These are phyloP conservation scores for Linum usitatissimum DNA, from an alignment of 345 rosid genomes.

Conservation along the genomic window DNA sequence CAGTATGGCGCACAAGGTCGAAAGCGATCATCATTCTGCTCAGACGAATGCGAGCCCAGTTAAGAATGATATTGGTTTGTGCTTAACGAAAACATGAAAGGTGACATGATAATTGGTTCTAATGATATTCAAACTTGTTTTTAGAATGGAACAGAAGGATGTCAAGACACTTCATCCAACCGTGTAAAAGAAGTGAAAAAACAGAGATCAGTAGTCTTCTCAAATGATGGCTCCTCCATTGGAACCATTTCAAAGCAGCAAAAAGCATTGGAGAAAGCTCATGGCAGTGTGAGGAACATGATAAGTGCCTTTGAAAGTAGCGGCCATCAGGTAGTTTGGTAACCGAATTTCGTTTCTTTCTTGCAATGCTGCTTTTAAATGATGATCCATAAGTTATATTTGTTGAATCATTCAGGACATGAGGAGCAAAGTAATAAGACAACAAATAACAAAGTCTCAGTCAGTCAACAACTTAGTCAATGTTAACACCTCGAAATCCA, in stretches of 20 bases:
- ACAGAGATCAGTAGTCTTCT: constrained; percentile 10
- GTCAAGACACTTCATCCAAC: constrained; percentile 15
- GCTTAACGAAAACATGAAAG: background rate
- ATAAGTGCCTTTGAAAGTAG: constrained; percentile 62
- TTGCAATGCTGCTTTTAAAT: constrained; percentile 1
- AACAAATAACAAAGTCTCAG: constrained; percentile 24
- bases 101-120: constrained; percentile 16
- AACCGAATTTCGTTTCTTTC: constrained; percentile 1
- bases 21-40: constrained; percentile 11
- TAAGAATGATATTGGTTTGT: constrained; percentile 25
- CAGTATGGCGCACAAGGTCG: constrained; percentile 25
- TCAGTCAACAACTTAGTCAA: constrained; percentile 20
- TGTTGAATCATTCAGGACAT: constrained; percentile 30
- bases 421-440: constrained; percentile 24
- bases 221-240: constrained; percentile 5
- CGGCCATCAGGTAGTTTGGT: constrained; percentile 44
- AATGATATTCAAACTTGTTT: constrained; percentile 23
- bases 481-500: constrained; percentile 13
- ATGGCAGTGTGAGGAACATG: constrained; percentile 62
- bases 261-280: constrained; percentile 24
- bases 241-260: constrained; percentile 20
- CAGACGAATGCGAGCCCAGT: constrained; percentile 29
- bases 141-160: constrained; percentile 38
- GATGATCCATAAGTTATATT: constrained; percentile 14
- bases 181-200: constrained; percentile 12